Evolutionary conservation across 2,329 filamentous ascomycete species (phyloP), one percentile per base, ranked within the genome.

Genomic region (Epichloe gansuensis): DNA sequence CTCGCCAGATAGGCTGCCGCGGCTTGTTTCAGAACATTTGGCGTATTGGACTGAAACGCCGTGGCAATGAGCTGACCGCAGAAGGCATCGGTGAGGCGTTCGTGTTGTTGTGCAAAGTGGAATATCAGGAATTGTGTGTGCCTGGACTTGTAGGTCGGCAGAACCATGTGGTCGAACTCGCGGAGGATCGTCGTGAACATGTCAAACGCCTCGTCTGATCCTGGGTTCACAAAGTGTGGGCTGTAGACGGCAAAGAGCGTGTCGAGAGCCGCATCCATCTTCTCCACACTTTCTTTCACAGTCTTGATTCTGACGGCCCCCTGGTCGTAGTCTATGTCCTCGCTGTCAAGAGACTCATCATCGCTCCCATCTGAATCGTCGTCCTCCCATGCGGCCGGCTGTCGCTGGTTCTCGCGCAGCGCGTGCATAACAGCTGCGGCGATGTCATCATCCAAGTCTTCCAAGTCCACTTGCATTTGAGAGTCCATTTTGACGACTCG

Each of bases 61-160:
- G 66, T 68, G 25, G 67, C 65, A 39, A 72, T 71, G 57, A 91
- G 85, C 25, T 83, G 84, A 36, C 85, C 85, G 43, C 87, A 84
- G 62, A 97, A 97, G 47, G 83, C 80, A 61, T 93, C 87, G 53
- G 88, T 84, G 47, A 95, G 80, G 44, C 79, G 76, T 34, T 86
- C 82, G 8, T 88, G 87, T 53, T 79, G 80, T 67, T 98, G 91
- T 15, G 87, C 87, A 64, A 95, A 96, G 68, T 96, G 91, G 69
- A 98, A 98, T 49, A 97, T 77, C 47, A 98, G 79, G 61, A 97
- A 98, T 62, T 98, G 93, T 0, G 89, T 89, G 66, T 97, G 91
- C 36, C 93, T 84, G 25, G 89, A 95, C 59, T 89, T 87, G 65
- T 93, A 89, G 13, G 89, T 94, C 3, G 90, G 89, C 34, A 98